Evolutionary conservation across 148 eudicot species (phyloP), one percentile per base, ranked within the genome.

Genomic region (Persicaria maculosa): DNA sequence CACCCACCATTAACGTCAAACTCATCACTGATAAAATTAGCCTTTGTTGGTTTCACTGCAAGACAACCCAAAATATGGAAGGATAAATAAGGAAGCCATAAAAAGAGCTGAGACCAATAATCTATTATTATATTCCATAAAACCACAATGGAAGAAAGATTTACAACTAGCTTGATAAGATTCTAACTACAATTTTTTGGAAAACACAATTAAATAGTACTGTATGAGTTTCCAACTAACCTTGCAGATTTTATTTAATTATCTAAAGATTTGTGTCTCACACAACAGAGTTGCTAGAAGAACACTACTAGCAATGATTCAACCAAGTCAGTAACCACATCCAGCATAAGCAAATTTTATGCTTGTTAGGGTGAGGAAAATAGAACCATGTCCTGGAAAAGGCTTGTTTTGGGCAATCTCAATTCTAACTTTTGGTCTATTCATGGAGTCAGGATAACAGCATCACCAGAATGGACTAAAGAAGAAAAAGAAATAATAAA

Each of bases 1-100:
- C 74, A 71, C 67, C 85, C 91, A 47, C 79, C 85, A 45, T 71
- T 57, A 36, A 50, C 14, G 50, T 78, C 83, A 53, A 74, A 72
- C 76, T 73, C 86, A 71, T 72, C 80, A 46, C 67, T 64, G 20
- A 75, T 83, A 48, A 76, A 76, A 71, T 57, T 52, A 54, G 77
- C 65, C 57, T 78, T 81, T 58, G 76, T 74, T 62, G 72, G 70
- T 62, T 47, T 46, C 44, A 48, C 77, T 59, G 77, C 17, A 65
- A 65, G 70, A 65, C 46, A 65, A 65, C 40, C n/a, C 70, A 40
- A 65, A 40, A 65, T 12, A 40, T 36, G 15, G 16, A 64, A 65
- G 15, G 45, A 65, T 64, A 11, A 61, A 25, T 61, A 36, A 25
- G 68, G 20, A 25, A 11, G 44, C 6, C 6, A 31, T 31, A 31